These are phyloP conservation scores for Botrytis deweyae DNA, from an alignment of 2,329 filamentous ascomycete species.

Conservation along the genomic window DNA sequence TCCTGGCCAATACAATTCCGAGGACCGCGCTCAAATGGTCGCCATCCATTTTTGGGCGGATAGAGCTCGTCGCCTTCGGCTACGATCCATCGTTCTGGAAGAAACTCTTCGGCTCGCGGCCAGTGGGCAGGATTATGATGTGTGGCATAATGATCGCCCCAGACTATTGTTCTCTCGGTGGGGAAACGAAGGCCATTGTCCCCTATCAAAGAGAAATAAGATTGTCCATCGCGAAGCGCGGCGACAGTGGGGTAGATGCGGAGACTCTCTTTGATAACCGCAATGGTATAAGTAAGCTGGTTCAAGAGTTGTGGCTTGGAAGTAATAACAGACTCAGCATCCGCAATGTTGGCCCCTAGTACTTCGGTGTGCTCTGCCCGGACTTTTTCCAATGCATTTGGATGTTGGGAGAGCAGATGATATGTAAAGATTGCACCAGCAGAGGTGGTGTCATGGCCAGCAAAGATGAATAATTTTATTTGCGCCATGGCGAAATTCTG, in stretches of 20 bases:
- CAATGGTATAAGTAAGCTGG: constrained; percentile 26
- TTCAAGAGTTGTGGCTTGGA: constrained; percentile 27
- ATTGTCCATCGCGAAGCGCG: background rate
- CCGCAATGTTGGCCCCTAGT: constrained; percentile 23
- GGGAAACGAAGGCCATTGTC: constrained; percentile 3
- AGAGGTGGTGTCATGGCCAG: constrained; percentile 32
- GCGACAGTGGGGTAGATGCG: background rate
- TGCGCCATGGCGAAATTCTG: constrained; percentile 1
- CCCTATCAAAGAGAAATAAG: background rate
- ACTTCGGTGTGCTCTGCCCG: constrained; percentile 30
- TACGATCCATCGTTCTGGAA: constrained; percentile 49
- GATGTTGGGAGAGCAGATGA: constrained; percentile 26
- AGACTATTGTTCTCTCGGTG: background rate
- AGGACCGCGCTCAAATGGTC: constrained; percentile 54
- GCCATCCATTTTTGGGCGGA: constrained; percentile 46
- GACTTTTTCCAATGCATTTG: constrained; percentile 20
- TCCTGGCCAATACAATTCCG: constrained; percentile 58
- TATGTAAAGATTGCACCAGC: constrained; percentile 23
- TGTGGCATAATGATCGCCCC: constrained; percentile 1
- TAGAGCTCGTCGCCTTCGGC: constrained; percentile 41
- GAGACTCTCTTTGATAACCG: constrained; percentile 29
- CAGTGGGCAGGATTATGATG: constrained; percentile 46
- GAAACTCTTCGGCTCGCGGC: constrained; percentile 46
- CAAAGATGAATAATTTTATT: constrained; percentile 30
- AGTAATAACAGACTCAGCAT: constrained; percentile 17